Base-by-base conservation (phyloP, 805 yeast genomes). In the Candida palmyrensis region DNA sequence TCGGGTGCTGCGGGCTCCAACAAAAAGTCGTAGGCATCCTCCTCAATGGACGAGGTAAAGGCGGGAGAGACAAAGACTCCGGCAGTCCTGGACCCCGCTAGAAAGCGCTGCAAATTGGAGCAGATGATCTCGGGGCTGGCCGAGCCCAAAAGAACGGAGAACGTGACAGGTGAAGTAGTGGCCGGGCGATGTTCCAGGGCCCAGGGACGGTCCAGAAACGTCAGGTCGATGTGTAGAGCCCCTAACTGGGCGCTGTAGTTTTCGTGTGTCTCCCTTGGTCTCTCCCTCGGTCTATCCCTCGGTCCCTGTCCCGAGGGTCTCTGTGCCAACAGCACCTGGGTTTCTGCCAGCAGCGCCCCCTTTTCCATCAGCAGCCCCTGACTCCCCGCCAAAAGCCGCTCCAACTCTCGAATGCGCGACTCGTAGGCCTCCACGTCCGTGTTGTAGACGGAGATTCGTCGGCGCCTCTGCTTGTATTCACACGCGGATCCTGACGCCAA, bases 81-180 rank as follows among this genome's bases (percentile, higher is more conserved):
- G 9, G 20, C 32, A 6, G 6, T 18, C 8, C 26, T 21, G 9
- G 27, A 11, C n/a, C 20, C 6, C 29, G 17, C 10, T 20, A 41
- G 37, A 25, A 48, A 45, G 18, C 45, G 44, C 11, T 47, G 41
- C 23, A 51, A 29, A 32, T 46, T 50, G 55, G 53, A 53, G 24
- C 53, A 44, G 4, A 55, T 41, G 8, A 55, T 32, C 32, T 55
- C 61, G 27, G 49, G 27, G 1, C 57, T 41, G 3, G 53, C 54
- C 4, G 55, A 50, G 1, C 49, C 49, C n/a, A 55, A 33, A 34
- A 48, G 39, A 5, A 49, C 38, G 2, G 52, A 44, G 5, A 53
- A 33, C 19, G 39, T 40, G 13, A 45, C 28, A 12, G 19, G 9
- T 21, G 23, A 11, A 11, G 11, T 11, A 21, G 11, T 21, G 9